Evolutionary conservation across 257 asterid species (phyloP), one percentile per base, ranked within the genome.

Genomic region (Forsythia suspensa): DNA sequence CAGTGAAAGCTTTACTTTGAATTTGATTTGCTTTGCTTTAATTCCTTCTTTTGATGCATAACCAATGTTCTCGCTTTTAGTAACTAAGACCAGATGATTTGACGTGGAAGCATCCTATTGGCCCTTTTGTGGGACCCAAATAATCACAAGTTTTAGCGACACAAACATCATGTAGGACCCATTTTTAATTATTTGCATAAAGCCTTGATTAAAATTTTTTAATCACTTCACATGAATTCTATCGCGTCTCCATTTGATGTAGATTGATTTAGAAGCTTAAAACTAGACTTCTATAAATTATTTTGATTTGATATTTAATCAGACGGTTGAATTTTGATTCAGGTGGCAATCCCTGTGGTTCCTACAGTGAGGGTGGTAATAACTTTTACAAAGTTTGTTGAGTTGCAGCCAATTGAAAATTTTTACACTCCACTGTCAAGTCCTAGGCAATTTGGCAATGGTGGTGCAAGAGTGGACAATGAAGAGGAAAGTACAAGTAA

Each of bases 311-410:
- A 61, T 61, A 10, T 21, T n/a, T 70, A 40, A 77, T 83, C 16
- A 2, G 70, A 37, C 7, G 42, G 72, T 36, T 43, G 66, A 67
- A 40, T 55, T 37, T 82, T 73, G 80, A 29, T 65, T 81, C 93
- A 95, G 99, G 91, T 95, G 70, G 94, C 99, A 9, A 93, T 95
- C 75, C 99, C 99, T 8, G 98, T 93, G 89, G 94, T 95, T 71
- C 97, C 99, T 29, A 95, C 98, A 29, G 99, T 95, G 82, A 86
- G 94, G 86, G 97, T 96, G 77, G 96, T 96, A 39, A 89, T 89
- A 38, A 94, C 99, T 1, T 96, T 96, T 83, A 93, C 99, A 1
- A 96, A 96, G 76, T 96, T 96, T 71, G 90, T 85, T 0, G 96
- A 94, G 86, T 84, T 93, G 8, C 95, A 79, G 78, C 96, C 98